These are phyloP conservation scores for Venturia effusa DNA, from an alignment of 2,329 filamentous ascomycete genomes.

Conservation along the genomic window DNA sequence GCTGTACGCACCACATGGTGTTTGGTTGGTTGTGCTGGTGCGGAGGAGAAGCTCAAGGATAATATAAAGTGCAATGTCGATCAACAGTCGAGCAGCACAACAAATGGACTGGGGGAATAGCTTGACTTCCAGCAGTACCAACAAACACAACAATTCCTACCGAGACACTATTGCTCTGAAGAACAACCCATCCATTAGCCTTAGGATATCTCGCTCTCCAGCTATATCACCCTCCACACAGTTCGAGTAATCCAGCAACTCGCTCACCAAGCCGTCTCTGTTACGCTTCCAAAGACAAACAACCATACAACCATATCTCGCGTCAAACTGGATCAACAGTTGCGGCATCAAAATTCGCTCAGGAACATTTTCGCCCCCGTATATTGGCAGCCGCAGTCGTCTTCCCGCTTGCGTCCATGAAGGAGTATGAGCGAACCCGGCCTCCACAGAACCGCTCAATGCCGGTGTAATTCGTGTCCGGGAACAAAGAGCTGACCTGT, in stretches of 20 bases:
- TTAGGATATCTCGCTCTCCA: background rate
- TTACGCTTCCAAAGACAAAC: background rate
- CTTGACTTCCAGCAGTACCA: no score
- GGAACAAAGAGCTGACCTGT: background rate
- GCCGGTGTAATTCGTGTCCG: background rate
- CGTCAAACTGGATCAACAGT: background rate
- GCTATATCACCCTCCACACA: background rate
- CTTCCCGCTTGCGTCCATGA: background rate
- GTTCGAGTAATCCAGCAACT: background rate
- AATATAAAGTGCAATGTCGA: background rate
- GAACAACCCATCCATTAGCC: background rate
- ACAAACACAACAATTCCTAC: background rate
- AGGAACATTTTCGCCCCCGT: background rate
- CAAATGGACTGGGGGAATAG: background rate
- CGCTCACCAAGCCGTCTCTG: background rate
- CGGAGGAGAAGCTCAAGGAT: background rate
- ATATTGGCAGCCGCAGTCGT: background rate
- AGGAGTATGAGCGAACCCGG: constrained; percentile 1
- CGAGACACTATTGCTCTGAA: background rate
- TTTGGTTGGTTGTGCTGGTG: background rate
- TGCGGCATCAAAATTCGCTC: no score
- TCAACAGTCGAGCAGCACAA: background rate
- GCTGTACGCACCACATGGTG: background rate
- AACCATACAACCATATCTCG: background rate
- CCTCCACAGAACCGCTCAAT: background rate